These are phyloP conservation scores for Vaccinium darrowii DNA, from an alignment of 148 eudicot genomes.

Conservation along the genomic window DNA sequence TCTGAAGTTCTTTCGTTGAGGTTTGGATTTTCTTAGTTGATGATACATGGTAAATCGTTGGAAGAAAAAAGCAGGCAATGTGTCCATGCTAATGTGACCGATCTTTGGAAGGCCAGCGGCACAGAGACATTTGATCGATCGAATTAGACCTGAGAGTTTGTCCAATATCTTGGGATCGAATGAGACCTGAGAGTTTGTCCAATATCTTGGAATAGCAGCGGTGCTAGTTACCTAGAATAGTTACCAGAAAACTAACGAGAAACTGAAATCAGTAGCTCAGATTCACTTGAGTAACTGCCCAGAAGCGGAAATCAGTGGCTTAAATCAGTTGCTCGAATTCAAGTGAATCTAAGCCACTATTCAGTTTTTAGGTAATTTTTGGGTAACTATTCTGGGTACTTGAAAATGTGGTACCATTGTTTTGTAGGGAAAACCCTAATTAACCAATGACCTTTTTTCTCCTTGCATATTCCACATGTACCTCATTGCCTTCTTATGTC, in stretches of 20 bases:
- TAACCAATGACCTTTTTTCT: not conserved
- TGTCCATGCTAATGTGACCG: not conserved
- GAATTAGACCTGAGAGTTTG: not conserved
- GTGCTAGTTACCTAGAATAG: too few species aligned
- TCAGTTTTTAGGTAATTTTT: too few species aligned
- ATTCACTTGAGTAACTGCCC: too few species aligned
- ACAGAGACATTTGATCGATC: not conserved
- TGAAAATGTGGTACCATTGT: not conserved
- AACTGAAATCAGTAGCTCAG: too few species aligned
- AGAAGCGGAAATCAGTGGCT: too few species aligned
- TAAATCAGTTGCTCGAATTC: too few species aligned
- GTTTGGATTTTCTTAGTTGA: not conserved
- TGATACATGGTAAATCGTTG: not conserved
- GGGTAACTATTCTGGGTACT: too few species aligned
- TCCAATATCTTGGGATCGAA: not conserved
- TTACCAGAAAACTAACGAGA: too few species aligned
- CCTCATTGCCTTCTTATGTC: not conserved
- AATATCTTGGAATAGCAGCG: not conserved
- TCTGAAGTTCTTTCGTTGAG: not conserved
- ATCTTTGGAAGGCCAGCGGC: not conserved
- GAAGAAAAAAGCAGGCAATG: not conserved
- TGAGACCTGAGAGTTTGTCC: not conserved
- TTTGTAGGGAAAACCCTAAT: too few species aligned
- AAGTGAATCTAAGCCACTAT: too few species aligned
- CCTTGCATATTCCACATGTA: not conserved